Percentiles rank a stretch among this genome's conserved stretches.
phyloP scores from a whole-genome alignment of 2,329 filamentous ascomycete species.

The Tolypocladium inflatum region DNA sequence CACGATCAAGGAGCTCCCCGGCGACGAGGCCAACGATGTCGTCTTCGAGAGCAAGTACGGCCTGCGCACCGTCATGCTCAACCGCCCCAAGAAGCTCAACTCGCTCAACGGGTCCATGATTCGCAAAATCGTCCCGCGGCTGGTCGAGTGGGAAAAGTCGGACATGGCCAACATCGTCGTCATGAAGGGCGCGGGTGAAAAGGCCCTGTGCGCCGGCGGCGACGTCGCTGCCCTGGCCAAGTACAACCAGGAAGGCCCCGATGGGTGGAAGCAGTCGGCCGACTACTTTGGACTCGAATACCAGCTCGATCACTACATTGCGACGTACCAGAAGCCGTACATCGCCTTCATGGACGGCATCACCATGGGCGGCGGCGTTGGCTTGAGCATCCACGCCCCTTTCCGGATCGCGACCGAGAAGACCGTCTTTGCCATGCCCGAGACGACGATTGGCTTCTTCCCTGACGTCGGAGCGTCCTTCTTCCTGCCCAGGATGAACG shows the following conservation, averaged over 20 bases:
- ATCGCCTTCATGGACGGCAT: constrained; percentile 95
- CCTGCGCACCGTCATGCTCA: constrained; percentile 85
- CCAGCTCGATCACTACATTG: constrained; percentile 88
- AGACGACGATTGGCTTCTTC: constrained; percentile 98
- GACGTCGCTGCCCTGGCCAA: constrained; percentile 74
- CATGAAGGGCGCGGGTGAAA: constrained; percentile 79
- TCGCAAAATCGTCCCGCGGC: constrained; percentile 79
- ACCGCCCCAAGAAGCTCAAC: constrained; percentile 86
- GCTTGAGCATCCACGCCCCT: constrained; percentile 86
- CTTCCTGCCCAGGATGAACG: constrained; percentile 86
- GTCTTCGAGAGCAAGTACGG: constrained; percentile 85
- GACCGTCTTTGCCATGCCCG: constrained; percentile 95
- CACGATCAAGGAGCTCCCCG: constrained; percentile 45
- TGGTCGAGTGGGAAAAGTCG: constrained; percentile 92
- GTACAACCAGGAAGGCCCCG: constrained; percentile 56
- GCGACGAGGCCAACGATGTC: constrained; percentile 81
- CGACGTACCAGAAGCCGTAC: constrained; percentile 87
- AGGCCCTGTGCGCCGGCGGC: constrained; percentile 86
- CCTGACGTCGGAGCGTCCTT: constrained; percentile 95
- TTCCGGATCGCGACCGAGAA: constrained; percentile 94
- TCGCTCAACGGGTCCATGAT: constrained; percentile 91
- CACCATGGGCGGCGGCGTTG: constrained; percentile 97
- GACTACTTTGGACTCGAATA: constrained; percentile 95
- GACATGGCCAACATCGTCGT: constrained; percentile 88
- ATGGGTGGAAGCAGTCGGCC: constrained; percentile 65